Evolutionary conservation across 441 rosid genomes (phyloP).

Genomic region (Populus hybrid): DNA sequence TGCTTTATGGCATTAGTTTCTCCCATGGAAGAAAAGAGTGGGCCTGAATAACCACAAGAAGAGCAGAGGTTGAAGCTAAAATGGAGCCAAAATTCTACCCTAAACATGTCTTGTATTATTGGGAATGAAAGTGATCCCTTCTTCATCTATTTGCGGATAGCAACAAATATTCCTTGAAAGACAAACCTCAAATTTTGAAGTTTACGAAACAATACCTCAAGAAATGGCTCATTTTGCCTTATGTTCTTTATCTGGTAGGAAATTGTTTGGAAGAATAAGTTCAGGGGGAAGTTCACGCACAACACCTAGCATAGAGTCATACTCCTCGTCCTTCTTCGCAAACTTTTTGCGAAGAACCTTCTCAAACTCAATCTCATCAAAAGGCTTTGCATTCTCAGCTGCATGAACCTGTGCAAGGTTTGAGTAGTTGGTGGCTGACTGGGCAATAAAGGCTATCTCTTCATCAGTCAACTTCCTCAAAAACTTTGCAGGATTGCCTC

Average conservation of each 20-base stretch:
- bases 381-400: conserved; percentile 78
- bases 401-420: conserved; percentile 87
- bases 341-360: conserved; percentile 80
- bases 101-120: conserved; percentile 47
- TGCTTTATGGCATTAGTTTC: conserved; percentile 28
- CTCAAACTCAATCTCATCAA: conserved; percentile 82
- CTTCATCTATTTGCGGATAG: conserved; percentile 32
- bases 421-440: conserved; percentile 76
- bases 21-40: conserved; percentile 17
- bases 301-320: conserved; percentile 83
- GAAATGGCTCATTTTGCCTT: conserved; percentile 48
- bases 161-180: conserved; percentile 28
- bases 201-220: conserved; percentile 20
- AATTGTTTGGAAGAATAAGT: conserved; percentile 65
- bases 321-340: conserved; percentile 68
- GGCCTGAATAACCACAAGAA: not conserved
- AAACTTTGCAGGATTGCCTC: conserved; percentile 94
- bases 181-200: conserved; percentile 26
- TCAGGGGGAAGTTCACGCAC: conserved; percentile 80
- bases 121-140: conserved; percentile 35
- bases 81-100: conserved; percentile 26
- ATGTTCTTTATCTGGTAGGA: conserved; percentile 44
- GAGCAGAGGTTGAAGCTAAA: conserved; percentile 17
- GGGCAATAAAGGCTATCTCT: conserved; percentile 66
- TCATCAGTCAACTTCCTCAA: conserved; percentile 72